Base-by-base conservation (phyloP, 1,139 yeast species). In the Geotrichum histeridarum region DNA sequence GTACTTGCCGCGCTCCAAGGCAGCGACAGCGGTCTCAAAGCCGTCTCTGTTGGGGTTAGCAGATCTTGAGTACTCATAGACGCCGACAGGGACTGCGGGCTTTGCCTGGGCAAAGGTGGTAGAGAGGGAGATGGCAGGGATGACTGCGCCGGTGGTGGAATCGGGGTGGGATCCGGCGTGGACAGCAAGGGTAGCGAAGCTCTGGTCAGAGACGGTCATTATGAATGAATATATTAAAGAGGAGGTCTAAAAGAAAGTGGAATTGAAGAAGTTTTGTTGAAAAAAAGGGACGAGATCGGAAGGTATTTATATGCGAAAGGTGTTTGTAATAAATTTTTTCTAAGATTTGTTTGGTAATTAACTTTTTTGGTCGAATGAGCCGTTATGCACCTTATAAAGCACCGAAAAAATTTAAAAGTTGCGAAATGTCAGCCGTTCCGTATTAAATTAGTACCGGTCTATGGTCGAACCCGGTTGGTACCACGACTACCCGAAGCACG, bases 11-110 rank as follows among this genome's bases (percentile, higher is more conserved):
- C 78, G 77, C 73, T 88, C 95, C 58, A 89, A 77, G 41, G 89
- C 77, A 51, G 96, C 96, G 57, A 88, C 80, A 8, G 90, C 94
- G 52, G 73, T 74, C 73, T 89, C 96, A 62, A 89, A 83, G 69
- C 82, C 83, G 70, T 83, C 84, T 74, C 96, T 82, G 79, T 88
- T 88, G 61, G 96, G 96, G 74, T 89, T 89, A 60, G 86, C 84
- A 33, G 94, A 85, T 70, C 96, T 80, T 31, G 95, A 86, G 75
- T 89, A 89, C 70, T 89, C 96, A 72, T 83, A 88, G 50, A 73
- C 78, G 50, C 95, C 95, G 55, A 88, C 69, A 54, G 95, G 95
- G 64, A 79, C 73, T 49, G 89, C 81, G 55, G 95, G 95, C 58
- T 81, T 81, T 51, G 80, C 71, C 72, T 89, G 95, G 56, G 90